Base-by-base conservation (phyloP, 805 yeast genomes). In the Wickerhamiella parazyma region DNA sequence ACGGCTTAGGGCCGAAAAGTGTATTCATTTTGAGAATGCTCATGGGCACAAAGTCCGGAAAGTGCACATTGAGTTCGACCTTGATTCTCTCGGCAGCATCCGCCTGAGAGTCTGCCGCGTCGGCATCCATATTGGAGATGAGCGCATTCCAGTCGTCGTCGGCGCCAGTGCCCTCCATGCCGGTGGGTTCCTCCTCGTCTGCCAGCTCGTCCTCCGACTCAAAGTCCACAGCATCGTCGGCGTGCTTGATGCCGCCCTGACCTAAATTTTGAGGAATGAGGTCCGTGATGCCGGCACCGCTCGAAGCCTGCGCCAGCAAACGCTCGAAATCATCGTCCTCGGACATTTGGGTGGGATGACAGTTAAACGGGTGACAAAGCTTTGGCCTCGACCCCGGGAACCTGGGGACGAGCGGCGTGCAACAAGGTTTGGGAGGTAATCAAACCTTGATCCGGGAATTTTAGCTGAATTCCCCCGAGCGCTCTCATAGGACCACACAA, bases 121-220 rank as follows among this genome's bases (percentile, higher is more conserved):
- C 42, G 10, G 46, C 51, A 2, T 48, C 47, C 17, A 40, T 28
- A 19, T 35, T 40, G 25, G 38, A 35, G 24, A 40, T 33, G 20
- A 40, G 24, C 22, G 31, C 21, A 36, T 40, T 40, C 43, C 43
- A 40, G 14, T 47, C 53, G 10, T 36, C 52, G 17, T 48, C 54
- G 19, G n/a, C 48, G 5, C 31, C 31, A 6, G 37, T 44, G 11
- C 37, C 44, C 17, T 56, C 63, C n/a, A 56, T 68, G n/a, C n/a
- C n/a, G n/a, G n/a, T n/a, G 19, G 50, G 58, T 5, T 62, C 68
- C 45, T 83, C 94, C 37, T 87, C 95, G 5, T 87, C 96, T 0
- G 96, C 96, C 39, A 87, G 66, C 60, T 87, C 96, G 51, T 87
- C 96, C 55, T 83, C 93, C 58, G 84, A 95, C 55, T 84, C 95